These are phyloP conservation scores for Heterococcus sp. DNA, from an alignment of 108 stramenopile species.

Conservation along the genomic window DNA sequence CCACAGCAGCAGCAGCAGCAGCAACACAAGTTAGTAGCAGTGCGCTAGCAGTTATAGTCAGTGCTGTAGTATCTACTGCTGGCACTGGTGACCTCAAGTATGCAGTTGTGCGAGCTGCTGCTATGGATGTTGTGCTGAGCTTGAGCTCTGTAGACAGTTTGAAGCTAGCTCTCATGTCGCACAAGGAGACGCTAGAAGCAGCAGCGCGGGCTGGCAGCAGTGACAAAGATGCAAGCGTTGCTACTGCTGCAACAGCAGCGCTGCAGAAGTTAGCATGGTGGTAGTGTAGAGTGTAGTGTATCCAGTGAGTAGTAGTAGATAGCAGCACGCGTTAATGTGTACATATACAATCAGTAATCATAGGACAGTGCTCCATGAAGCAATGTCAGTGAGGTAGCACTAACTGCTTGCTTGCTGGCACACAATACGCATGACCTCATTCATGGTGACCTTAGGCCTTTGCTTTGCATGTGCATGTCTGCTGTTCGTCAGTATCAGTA, in stretches of 20 bases:
- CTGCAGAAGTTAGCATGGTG: slow-evolving; percentile 33
- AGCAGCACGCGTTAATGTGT: too few relatives aligned
- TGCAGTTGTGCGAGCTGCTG: slow-evolving; percentile 29
- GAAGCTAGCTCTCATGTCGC: slow-evolving; percentile 12
- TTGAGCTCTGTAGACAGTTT: slow-evolving; percentile 9
- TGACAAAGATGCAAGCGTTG: slow-evolving; percentile 32
- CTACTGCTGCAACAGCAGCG: slow-evolving; percentile 14
- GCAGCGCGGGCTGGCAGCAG: slow-evolving; percentile 8
- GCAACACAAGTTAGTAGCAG: not conserved
- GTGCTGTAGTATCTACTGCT: slow-evolving; percentile 3
- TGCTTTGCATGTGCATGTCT: too few relatives aligned
- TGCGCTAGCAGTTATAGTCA: slow-evolving; percentile 10
- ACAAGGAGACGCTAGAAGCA: slow-evolving; percentile 30
- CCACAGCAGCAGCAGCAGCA: not conserved
- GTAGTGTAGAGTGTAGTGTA: not conserved
- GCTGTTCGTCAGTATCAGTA: too few relatives aligned
- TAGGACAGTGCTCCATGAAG: too few relatives aligned
- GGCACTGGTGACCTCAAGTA: slow-evolving; percentile 23
- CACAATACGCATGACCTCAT: too few relatives aligned
- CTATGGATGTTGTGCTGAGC: slow-evolving; percentile 11
- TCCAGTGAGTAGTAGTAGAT: too few relatives aligned
- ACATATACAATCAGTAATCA: too few relatives aligned
- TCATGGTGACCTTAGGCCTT: too few relatives aligned
- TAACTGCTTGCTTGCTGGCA: too few relatives aligned
- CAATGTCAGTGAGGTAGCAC: too few relatives aligned